phyloP scores from a whole-genome alignment of 1,284 basidiomycete genomes.

The Clitocybe nebularis region DNA sequence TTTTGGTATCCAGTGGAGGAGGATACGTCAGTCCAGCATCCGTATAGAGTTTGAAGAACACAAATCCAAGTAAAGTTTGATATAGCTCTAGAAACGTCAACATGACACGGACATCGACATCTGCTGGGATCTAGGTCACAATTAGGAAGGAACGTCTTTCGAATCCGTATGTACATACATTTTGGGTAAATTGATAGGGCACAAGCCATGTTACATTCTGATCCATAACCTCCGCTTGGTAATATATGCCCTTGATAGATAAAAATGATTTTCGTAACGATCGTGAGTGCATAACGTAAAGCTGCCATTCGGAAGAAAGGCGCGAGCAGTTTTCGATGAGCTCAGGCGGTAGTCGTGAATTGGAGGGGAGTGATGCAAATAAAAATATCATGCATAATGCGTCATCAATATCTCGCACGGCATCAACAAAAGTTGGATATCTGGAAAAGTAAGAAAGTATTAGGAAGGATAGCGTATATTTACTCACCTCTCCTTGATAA shows the following conservation, averaged over 20 bases:
- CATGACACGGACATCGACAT: constrained; percentile 98
- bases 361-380: constrained; percentile 87
- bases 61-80: constrained; percentile 94
- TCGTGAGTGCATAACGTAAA: constrained; percentile 90
- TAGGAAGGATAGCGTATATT: constrained; percentile 1
- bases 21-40: constrained; percentile 93
- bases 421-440: constrained; percentile 97
- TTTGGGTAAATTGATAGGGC: constrained; percentile 97
- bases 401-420: constrained; percentile 95
- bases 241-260: constrained; percentile 98
- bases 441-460: constrained; percentile 36
- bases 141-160: constrained; percentile 9
- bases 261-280: constrained; percentile 91
- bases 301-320: constrained; percentile 89
- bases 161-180: constrained; percentile 44
- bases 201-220: constrained; percentile 96
- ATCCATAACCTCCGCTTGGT: constrained; percentile 93
- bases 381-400: constrained; percentile 94
- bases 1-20: constrained; percentile 81
- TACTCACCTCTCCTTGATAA: constrained; percentile 91
- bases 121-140: constrained; percentile 74
- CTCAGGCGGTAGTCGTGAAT: constrained; percentile 75
- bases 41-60: constrained; percentile 97
- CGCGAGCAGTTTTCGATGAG: constrained; percentile 90
- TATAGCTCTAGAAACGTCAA: constrained; percentile 98